Conservation (phyloP, 192 early-diverging fungal genomes). For the Cetraspora pellucida region DNA sequence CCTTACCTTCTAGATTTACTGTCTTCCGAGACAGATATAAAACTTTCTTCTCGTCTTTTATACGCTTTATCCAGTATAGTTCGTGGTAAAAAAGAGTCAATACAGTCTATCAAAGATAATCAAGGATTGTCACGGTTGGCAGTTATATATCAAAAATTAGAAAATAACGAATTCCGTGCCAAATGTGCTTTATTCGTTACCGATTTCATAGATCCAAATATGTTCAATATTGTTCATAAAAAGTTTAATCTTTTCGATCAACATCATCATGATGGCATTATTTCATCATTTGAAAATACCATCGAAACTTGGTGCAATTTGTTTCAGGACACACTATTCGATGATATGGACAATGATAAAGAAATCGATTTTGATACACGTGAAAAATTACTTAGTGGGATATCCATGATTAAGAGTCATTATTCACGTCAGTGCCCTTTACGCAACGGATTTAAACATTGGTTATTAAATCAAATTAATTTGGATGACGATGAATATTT, state of each 20-base stretch:
- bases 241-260: background rate
- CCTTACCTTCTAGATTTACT: background rate
- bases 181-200: conserved; percentile 29
- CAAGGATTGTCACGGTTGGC: conserved; percentile 3
- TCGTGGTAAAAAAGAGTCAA: conserved; percentile 4
- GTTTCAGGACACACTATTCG: conserved; percentile 20
- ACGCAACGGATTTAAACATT: background rate
- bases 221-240: background rate
- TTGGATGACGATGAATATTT: conserved; percentile 3
- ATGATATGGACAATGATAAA: background rate
- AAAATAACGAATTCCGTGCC: conserved; percentile 13
- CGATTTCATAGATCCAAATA: conserved; percentile 31
- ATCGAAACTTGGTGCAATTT: conserved; percentile 8
- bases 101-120: conserved; percentile 9
- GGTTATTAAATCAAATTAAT: conserved; percentile 2
- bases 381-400: conserved; percentile 23
- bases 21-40: background rate
- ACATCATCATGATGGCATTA: background rate
- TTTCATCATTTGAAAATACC: background rate
- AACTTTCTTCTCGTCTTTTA: conserved; percentile 22
- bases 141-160: background rate
- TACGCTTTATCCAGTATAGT: conserved; percentile 31
- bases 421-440: conserved; percentile 3
- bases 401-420: conserved; percentile 26
- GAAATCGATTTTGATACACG: conserved; percentile 8